Percentiles rank a stretch among this genome's conserved stretches.
Conservation (phyloP, 2,329 filamentous ascomycete species). For the Exophiala oligosperma region DNA sequence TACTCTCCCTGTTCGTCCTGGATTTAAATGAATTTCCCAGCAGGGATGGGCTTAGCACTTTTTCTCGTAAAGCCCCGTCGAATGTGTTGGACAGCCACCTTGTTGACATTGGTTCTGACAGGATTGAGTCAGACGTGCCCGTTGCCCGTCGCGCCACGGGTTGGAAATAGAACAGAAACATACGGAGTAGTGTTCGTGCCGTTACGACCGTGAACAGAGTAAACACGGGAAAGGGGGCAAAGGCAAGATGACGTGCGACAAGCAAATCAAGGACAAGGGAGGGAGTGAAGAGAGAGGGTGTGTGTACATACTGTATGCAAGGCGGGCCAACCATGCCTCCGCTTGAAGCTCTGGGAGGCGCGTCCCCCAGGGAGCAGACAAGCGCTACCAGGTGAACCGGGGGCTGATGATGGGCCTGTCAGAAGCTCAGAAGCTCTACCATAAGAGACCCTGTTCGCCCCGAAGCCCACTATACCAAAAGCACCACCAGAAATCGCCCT, state of each 20-base stretch:
- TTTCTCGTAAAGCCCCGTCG: background rate
- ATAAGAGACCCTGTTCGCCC: background rate
- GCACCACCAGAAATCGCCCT: background rate
- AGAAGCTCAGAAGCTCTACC: background rate
- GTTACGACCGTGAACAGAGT: no score
- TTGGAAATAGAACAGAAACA: conserved; percentile 5
- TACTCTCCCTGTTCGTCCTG: background rate
- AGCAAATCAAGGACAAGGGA: background rate
- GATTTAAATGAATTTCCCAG: background rate
- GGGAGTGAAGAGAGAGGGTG: background rate
- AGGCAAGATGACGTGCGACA: conserved; percentile 1
- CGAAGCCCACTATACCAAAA: background rate
- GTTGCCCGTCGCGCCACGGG: background rate
- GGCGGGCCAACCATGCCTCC: background rate
- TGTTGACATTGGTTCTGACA: background rate
- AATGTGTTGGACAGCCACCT: conserved; percentile 14
- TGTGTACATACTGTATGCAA: no score
- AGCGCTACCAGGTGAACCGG: background rate
- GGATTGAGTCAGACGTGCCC: background rate
- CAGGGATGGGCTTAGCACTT: background rate
- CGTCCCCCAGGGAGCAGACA: background rate
- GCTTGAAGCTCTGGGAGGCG: background rate
- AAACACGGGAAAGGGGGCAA: background rate
- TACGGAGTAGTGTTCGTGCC: background rate
- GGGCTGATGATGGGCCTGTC: background rate